These are phyloP conservation scores for Choricystis sp. DNA, from an alignment of 139 green algal genomes.

Conservation along the genomic window DNA sequence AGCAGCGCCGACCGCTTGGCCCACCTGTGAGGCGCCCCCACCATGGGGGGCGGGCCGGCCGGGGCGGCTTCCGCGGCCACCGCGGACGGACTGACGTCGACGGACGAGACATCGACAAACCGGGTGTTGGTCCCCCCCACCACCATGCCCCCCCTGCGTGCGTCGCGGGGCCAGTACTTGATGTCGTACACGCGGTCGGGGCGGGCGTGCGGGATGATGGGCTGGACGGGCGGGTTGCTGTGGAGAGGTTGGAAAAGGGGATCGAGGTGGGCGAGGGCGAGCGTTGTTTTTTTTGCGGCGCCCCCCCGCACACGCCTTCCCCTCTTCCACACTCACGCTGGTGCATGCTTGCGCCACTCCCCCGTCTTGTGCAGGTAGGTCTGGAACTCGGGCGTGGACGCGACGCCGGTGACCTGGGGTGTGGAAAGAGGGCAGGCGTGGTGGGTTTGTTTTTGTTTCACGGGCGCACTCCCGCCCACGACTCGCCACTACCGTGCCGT, in stretches of 20 bases:
- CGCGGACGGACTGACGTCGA: constrained; percentile 3
- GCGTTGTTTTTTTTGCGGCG: background rate
- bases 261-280: background rate
- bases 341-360: constrained; percentile 14
- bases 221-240: constrained; percentile 42
- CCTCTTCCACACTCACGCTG: constrained; percentile 8
- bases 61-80: constrained; percentile 5
- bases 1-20: constrained; percentile 8
- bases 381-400: constrained; percentile 20
- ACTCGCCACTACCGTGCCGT: no score
- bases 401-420: constrained; percentile 20
- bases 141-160: constrained; percentile 13
- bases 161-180: constrained; percentile 46
- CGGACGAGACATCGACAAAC: constrained; percentile 9
- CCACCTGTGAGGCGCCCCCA: constrained; percentile 7
- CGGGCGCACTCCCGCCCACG: no score
- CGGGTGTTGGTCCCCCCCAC: constrained; percentile 25
- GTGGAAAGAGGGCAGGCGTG: no score
- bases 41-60: constrained; percentile 3
- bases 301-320: background rate
- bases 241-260: background rate
- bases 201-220: constrained; percentile 37
- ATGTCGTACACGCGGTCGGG: constrained; percentile 51
- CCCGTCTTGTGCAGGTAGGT: constrained; percentile 11
- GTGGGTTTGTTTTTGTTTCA: no score